phyloP scores from a whole-genome alignment of 192 early-diverging fungal genomes.

The Backusella parvicylindrica region DNA sequence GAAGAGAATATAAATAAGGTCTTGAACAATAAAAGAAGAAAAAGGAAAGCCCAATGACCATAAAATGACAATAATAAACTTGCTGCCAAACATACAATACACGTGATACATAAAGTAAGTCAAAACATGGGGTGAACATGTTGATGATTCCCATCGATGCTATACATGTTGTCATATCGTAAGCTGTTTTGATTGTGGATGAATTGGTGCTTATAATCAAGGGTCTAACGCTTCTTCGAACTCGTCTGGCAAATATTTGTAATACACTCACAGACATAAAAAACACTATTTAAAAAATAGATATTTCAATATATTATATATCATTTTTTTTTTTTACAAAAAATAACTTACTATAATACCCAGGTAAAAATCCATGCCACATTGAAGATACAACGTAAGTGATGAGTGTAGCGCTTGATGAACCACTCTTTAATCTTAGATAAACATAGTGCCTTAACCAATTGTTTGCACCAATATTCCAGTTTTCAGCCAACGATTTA shows the following conservation, averaged over 20 bases:
- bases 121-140: slow-evolving; percentile 1
- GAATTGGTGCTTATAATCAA: background rate
- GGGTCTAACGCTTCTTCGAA: background rate
- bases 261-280: background rate
- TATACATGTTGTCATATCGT: background rate
- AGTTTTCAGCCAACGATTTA: slow-evolving; percentile 70
- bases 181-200: background rate
- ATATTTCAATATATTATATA: too few relatives aligned
- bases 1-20: background rate
- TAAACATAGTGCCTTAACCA: slow-evolving; percentile 91
- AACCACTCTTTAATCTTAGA: slow-evolving; percentile 12
- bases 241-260: background rate
- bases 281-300: too few relatives aligned
- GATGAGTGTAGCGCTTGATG: slow-evolving; percentile 52
- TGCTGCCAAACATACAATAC: background rate
- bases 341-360: slow-evolving; percentile 73
- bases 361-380: slow-evolving; percentile 96
- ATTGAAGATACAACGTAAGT: slow-evolving; percentile 85
- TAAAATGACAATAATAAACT: background rate
- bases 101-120: background rate
- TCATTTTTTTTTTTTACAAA: too few relatives aligned
- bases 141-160: background rate
- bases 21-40: background rate
- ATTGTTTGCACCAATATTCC: slow-evolving; percentile 87
- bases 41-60: background rate